A percentile compares a stretch with the other conserved stretches of the same genome.
These are phyloP conservation scores for Puya raimondii DNA, from an alignment of 176 grass and related monocot genomes.

Conservation along the genomic window DNA sequence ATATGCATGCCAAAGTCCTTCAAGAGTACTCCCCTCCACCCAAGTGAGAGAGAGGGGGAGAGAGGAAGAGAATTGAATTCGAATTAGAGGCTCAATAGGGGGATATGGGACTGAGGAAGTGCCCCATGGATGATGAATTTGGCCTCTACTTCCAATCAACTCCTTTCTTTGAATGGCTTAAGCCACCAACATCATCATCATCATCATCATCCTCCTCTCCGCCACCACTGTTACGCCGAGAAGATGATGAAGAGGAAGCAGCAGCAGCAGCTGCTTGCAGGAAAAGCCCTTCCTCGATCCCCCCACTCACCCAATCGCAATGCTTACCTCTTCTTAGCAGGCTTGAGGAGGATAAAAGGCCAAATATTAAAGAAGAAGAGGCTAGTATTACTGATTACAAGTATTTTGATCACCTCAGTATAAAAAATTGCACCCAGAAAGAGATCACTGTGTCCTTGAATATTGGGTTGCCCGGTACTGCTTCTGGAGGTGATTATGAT, in stretches of 20 bases:
- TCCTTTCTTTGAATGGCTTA: constrained; percentile 44
- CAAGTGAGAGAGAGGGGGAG: not conserved
- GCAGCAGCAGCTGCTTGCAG: too few species aligned
- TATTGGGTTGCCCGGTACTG: constrained; percentile 40
- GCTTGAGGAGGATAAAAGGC: constrained; percentile 38
- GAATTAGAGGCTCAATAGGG: constrained; percentile 6
- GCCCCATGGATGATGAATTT: constrained; percentile 30
- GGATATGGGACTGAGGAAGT: constrained; percentile 27
- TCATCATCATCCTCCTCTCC: constrained; percentile 2
- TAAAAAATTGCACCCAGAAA: not conserved
- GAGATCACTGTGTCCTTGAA: constrained; percentile 43
- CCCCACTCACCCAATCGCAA: not conserved
- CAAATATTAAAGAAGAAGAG: constrained; percentile 25
- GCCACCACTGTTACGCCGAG: not conserved
- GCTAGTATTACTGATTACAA: not conserved
- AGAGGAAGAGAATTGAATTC: not conserved
- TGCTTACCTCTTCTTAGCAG: constrained; percentile 69
- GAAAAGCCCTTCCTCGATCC: not conserved
- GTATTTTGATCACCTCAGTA: too few species aligned
- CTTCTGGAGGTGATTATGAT: constrained; percentile 22
- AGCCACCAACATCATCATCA: constrained; percentile 23
- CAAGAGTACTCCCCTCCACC: not conserved
- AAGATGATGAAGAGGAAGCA: not conserved
- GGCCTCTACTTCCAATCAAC: constrained; percentile 6
- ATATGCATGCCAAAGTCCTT: constrained; percentile 16